Base-by-base conservation (phyloP, 345 rosid genomes). In the Triadica sebifera region DNA sequence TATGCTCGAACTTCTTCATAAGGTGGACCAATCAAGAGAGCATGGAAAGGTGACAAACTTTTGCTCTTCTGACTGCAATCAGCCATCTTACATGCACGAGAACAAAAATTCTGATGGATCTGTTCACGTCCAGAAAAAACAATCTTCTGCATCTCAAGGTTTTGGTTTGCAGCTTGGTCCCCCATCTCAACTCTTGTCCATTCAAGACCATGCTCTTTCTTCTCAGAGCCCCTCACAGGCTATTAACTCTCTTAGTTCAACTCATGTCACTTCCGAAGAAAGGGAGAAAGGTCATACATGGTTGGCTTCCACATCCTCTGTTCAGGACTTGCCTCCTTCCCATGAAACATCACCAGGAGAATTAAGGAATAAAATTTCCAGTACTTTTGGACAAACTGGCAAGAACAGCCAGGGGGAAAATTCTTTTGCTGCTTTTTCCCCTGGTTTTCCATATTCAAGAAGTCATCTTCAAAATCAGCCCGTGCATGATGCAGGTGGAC, bases 1-100 rank as follows among this genome's bases (percentile, higher is more conserved):
- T 73, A 89, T 94, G 95, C 88, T 92, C 74, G 95, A 94, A 83
- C 98, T 92, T 79, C 90, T 92, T 80, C 89, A 89, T 79, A 94
- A 94, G 88, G 91, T 92, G 80, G 91, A 92, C 80, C 89, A 87
- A 55, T 78, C 91, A 45, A 76, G 79, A 75, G 91, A 88, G 56
- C 80, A 55, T 73, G 83, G 82, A 61, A 75, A 81, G 71, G 85
- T 83, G 72, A 68, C 82, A 59, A 84, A 80, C 67, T 69, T 85
- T 63, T 80, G 85, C 77, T 87, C 92, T 70, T 78, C 83, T 50
- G 83, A 80, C 56, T 72, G 46, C 66, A 82, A 79, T 82, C 85
- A 74, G 66, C 73, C 77, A 50, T 78, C 84, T 52, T 83, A 86
- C 80, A 78, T 81, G 74, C 82, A 81, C 71, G 88, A 90, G 74